Evolutionary conservation across 768 basidiomycete genomes (phyloP), one percentile per base, ranked within the genome.

Genomic region (Tulasnella sp.): DNA sequence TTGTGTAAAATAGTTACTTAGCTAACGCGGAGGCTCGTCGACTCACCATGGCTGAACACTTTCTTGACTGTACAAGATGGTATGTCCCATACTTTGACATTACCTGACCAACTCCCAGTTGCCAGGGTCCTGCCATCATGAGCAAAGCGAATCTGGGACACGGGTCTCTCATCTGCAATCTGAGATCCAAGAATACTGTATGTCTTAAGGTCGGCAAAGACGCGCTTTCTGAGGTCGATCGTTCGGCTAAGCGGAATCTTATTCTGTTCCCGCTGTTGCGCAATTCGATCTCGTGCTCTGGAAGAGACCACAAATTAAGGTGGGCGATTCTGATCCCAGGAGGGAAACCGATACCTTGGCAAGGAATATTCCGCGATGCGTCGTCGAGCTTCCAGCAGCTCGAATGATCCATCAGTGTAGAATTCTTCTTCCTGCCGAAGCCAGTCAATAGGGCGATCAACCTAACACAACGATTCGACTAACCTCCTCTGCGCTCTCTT

Each of bases 71-170:
- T 95, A 85, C 97, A 97, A 18, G 92, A 90, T 24, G 98, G 98
- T 7, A 99, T 92, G 83, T 96, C 95, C 98, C 98, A 99, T 24
- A 99, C 84, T 87, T 96, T 99, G 31, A 96, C 92, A 69, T 92
- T 92, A 28, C 98, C 98, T 41, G 97, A 95, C 98, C 98, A 99
- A 83, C 95, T 96, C 16, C 94, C 96, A 1, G 97, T 97, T 5
- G 96, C 94, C 74, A 98, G 90, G 80, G 94, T 89, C 84, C 94
- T 87, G 85, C 93, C 94, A 85, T 98, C 94, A 11, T 98, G 98
- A 3, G 97, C 91, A 86, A 99, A 99, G 54, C 98, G 93, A 41
- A 98, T 95, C 87, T 94, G 93, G 2, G 96, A 93, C 82, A 99
- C 91, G 0, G 98, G 96, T 64, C 98, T 90, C 83, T 98, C 96